Evolutionary conservation across 768 basidiomycete species (phyloP).

Genomic region (Mrakia frigida): DNA sequence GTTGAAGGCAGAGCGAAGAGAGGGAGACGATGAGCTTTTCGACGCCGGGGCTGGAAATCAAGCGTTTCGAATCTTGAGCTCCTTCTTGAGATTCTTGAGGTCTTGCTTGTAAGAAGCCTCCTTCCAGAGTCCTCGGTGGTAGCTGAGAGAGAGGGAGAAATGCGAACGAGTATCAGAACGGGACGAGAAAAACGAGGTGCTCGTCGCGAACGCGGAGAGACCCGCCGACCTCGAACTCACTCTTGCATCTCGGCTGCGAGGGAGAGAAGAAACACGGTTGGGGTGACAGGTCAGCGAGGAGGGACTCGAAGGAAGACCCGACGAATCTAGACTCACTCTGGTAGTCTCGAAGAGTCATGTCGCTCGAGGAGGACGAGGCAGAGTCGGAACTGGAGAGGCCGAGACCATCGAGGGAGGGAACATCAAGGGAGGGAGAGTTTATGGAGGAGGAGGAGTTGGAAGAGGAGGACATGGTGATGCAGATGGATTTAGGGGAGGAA

Average conservation of each 20-base stretch:
- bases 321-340: not conserved
- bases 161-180: not conserved
- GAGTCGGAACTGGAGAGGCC: not conserved
- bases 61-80: not conserved
- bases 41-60: not conserved
- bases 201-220: not conserved
- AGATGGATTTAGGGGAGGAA: not conserved
- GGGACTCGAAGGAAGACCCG: not conserved
- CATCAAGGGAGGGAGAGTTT: too few species aligned
- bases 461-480: not conserved
- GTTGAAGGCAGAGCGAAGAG: too few species aligned
- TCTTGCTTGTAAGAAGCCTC: not conserved
- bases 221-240: not conserved
- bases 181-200: not conserved
- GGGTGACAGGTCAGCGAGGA: not conserved
- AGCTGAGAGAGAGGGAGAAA: not conserved
- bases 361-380: not conserved
- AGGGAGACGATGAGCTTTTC: too few species aligned
- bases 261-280: not conserved
- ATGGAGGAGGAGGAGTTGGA: too few species aligned
- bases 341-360: not conserved
- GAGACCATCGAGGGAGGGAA: not conserved
- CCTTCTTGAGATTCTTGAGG: not conserved
- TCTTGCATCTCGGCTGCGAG: conserved; percentile 2
- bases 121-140: conserved; percentile 7